Base-by-base conservation (phyloP, 176 grass and related monocot species). In the Oryza rufipogon region DNA sequence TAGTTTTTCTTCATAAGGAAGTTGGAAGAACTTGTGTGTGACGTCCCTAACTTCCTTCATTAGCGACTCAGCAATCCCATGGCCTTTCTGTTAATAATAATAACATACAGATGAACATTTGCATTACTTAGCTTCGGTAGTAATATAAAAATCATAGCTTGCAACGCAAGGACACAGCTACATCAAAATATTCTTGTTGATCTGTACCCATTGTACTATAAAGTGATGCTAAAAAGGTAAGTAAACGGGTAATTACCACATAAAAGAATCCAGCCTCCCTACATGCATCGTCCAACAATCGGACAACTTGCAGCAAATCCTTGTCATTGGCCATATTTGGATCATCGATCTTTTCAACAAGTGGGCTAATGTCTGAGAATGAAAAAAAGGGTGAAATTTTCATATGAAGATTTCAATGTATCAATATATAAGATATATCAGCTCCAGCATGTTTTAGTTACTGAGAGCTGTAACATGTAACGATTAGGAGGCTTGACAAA, bases 201-300 rank as follows among this genome's bases (percentile, higher is more conserved):
- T 26, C 16, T 13, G 16, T 56, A 56, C 52, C 17, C 16, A 20
- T 7, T 56, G 52, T 56, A 56, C 52, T 56, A 19, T 56, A 7
- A 56, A 56, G 1, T 19, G 16, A 56, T 7, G 15, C 5, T 26
- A 71, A 42, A 39, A 84, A 51, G 12, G 11, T 14, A 49, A 52
- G 15, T 52, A 22, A 52, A 52, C 3, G 65, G 49, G 26, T 3
- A 47, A 23, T 87, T 98, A 98, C 96, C 96, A 98, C 96, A 92
- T 98, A 98, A 74, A 98, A 95, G 83, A 98, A 98, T 30, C 96
- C 96, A 30, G 93, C 87, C 11, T 90, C 83, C 82, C 83, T 98
- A 36, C 96, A 95, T 71, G 93, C 91, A 11, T 93, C 28, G 39
- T 92, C 89, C 87, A 95, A 84, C 85, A 83, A 39, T 15, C 91